Base-by-base conservation (phyloP, 2,329 filamentous ascomycete genomes). In the Calonectria naviculata region DNA sequence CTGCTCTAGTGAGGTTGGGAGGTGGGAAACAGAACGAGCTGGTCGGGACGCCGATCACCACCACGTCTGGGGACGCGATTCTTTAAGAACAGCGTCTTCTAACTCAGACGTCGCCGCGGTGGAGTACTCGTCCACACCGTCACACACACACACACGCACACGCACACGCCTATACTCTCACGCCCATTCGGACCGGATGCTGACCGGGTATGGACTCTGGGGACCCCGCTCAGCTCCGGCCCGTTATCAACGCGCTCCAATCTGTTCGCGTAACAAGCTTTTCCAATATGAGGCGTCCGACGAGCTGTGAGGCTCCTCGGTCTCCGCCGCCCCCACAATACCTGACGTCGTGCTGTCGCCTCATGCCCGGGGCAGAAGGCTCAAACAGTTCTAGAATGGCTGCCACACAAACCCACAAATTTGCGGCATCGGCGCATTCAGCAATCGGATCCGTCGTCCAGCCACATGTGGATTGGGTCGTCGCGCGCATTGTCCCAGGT, bases 251-350 rank as follows among this genome's bases (percentile, higher is more conserved):
- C 62, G 38, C 56, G 34, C 19, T 67, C 58, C 42, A 68, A 65
- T 68, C 56, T 38, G 41, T 62, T 74, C 76, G 75, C 73, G 75
- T 77, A 75, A 76, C 66, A 71, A 73, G 31, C 66, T 62, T 65
- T 56, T 58, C 31, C 52, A 41, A 46, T n/a, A 49, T 36, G 34
- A 67, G 54, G 44, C 60, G 7, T 64, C 17, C 44, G 17, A 28
- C 21, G 21, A 44, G 41, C 41, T 47, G 58, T 76, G 73, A 73
- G 63, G 73, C 69, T 75, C 74, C 71, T 75, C 34, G 44, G 54
- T 56, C 54, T 62, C 75, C 73, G 62, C 65, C 47, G 29, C 29
- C 44, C 29, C 52, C 60, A 62, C 49, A 62, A 34, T 42, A 46
- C 26, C 71, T 76, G 75, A 74, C 75, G 73, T 73, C 76, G 72